Evolutionary conservation across 371 early-diverging fungal species (phyloP).

Genomic region (Mortierella sp.): DNA sequence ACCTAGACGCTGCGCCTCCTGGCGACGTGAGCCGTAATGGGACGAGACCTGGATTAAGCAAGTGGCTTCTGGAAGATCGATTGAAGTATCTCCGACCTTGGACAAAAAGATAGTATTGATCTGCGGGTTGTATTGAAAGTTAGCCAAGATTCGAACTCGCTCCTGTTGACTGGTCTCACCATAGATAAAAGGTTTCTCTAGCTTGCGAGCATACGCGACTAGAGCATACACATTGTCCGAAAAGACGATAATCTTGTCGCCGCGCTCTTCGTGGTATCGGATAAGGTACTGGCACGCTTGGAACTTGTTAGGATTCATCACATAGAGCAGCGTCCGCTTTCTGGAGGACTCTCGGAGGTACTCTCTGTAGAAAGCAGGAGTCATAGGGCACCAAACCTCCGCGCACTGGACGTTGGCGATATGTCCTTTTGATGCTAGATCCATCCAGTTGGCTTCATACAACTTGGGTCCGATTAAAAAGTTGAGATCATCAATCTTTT

Average conservation of each 20-base stretch:
- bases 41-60: constrained; percentile 99
- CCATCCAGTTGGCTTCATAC: constrained; percentile 99
- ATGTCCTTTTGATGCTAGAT: constrained; percentile 96
- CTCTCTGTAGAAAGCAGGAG: constrained; percentile 97
- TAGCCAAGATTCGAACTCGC: constrained; percentile 94
- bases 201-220: constrained; percentile 92
- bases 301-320: constrained; percentile 99
- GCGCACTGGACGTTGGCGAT: constrained; percentile 99
- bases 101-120: constrained; percentile 98
- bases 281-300: constrained; percentile 99
- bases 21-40: constrained; percentile 99
- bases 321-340: constrained; percentile 91
- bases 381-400: constrained; percentile 99
- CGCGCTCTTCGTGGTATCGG: constrained; percentile 93
- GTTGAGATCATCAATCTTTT: constrained; percentile 99
- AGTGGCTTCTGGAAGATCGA: constrained; percentile 99
- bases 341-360: constrained; percentile 86
- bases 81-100: constrained; percentile 99
- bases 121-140: constrained; percentile 96
- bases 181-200: constrained; percentile 96
- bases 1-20: constrained; percentile 98
- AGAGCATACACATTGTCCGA: constrained; percentile 99
- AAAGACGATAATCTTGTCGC: constrained; percentile 99
- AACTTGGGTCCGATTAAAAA: constrained; percentile 99
- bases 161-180: constrained; percentile 98